phyloP scores from a whole-genome alignment of 768 basidiomycete species.

The Neoboletus brunneissimus region DNA sequence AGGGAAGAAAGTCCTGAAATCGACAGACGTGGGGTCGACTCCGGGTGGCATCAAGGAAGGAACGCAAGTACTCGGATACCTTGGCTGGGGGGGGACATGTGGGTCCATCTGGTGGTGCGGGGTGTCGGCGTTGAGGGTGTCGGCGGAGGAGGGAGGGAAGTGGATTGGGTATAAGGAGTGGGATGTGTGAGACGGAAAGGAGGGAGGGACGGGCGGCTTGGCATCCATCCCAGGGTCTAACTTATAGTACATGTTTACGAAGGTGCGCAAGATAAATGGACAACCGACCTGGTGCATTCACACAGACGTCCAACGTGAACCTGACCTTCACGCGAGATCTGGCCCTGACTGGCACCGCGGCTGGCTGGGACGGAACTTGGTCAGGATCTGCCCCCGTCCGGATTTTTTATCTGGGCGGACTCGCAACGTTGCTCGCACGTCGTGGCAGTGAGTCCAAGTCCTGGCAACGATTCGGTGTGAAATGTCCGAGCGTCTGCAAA shows the following conservation, averaged over 20 bases:
- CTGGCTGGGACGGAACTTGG: background rate
- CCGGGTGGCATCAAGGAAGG: slow-evolving; percentile 48
- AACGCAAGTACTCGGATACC: slow-evolving; percentile 40
- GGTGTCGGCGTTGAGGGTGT: background rate
- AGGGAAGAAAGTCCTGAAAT: slow-evolving; percentile 84
- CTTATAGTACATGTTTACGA: slow-evolving; percentile 20
- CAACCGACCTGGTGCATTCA: slow-evolving; percentile 19
- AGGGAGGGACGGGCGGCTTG: slow-evolving; percentile 39
- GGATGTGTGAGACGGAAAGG: slow-evolving; percentile 32
- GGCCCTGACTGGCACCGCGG: background rate
- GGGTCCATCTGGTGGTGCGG: slow-evolving; percentile 28
- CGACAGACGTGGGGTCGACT: slow-evolving; percentile 63
- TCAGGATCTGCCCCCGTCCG: background rate
- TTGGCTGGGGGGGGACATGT: slow-evolving; percentile 19
- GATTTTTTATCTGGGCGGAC: background rate
- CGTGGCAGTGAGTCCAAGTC: background rate
- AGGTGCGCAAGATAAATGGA: slow-evolving; percentile 7
- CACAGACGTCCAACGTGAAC: slow-evolving; percentile 25
- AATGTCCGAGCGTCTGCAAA: background rate
- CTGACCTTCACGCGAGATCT: slow-evolving; percentile 10
- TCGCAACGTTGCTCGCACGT: too few relatives aligned
- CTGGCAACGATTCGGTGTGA: background rate
- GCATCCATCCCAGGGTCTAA: slow-evolving; percentile 30
- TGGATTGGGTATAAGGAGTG: slow-evolving; percentile 26
- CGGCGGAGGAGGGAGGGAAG: background rate